These are phyloP conservation scores for Paramecium caudatum DNA, from an alignment of 73 alveolate genomes.

Conservation along the genomic window DNA sequence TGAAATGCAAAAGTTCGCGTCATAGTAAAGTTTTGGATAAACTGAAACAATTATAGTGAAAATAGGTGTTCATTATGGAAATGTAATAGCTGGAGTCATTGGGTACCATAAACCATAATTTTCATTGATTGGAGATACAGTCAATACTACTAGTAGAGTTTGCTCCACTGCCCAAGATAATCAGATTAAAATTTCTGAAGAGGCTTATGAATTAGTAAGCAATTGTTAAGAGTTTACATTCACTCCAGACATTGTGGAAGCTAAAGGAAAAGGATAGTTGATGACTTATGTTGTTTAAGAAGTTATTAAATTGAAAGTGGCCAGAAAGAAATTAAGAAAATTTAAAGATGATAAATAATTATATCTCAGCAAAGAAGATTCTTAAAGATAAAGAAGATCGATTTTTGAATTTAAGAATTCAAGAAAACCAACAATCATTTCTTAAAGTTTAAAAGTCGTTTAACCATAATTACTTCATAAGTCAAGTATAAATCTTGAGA, in stretches of 20 bases:
- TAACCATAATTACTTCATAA: background rate
- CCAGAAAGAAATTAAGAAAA: slow-evolving; percentile 25
- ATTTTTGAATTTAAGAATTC: slow-evolving; percentile 6
- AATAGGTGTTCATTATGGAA: slow-evolving; percentile 80
- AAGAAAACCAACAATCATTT: slow-evolving; percentile 5
- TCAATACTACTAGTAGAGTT: slow-evolving; percentile 79
- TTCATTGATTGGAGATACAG: slow-evolving; percentile 84
- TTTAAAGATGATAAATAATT: background rate
- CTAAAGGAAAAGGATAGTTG: slow-evolving; percentile 80
- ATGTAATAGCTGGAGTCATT: slow-evolving; percentile 84
- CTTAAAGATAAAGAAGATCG: background rate
- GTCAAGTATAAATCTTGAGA: slow-evolving; percentile 38
- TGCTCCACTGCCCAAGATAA: slow-evolving; percentile 75
- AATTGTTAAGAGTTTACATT: background rate
- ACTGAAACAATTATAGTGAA: slow-evolving; percentile 74
- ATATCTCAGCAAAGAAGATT: background rate
- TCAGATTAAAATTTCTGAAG: slow-evolving; percentile 66
- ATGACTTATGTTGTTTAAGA: slow-evolving; percentile 72
- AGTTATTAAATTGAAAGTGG: background rate
- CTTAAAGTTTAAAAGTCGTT: background rate
- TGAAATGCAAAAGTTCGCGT: slow-evolving; percentile 51
- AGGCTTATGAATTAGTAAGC: slow-evolving; percentile 61
- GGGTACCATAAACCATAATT: slow-evolving; percentile 82
- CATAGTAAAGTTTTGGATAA: background rate
- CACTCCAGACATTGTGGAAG: slow-evolving; percentile 63